phyloP scores from a whole-genome alignment of 345 rosid species.

The Rhodamnia argentea region DNA sequence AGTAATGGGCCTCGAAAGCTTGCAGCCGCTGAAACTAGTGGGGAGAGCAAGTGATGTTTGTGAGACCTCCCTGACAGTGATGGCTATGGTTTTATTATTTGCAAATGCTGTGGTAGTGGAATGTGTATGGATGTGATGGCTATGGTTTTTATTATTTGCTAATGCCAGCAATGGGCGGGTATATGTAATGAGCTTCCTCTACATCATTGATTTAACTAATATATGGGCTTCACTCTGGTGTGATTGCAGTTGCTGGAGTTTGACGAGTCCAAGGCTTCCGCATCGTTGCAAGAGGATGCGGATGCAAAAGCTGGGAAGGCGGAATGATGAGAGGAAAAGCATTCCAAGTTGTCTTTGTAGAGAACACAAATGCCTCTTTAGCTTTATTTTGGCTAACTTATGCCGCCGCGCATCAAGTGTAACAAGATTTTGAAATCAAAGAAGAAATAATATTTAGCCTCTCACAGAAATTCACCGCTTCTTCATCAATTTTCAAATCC shows the following conservation, averaged over 20 bases:
- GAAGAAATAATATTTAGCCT: slow-evolving; percentile 8
- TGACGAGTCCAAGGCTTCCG: slow-evolving; percentile 50
- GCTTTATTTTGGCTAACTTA: slow-evolving; percentile 15
- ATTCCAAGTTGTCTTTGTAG: background rate
- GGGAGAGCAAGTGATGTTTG: background rate
- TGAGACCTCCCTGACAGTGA: background rate
- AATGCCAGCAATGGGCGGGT: background rate
- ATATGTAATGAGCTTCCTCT: background rate
- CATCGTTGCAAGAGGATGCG: slow-evolving; percentile 13
- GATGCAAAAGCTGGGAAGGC: slow-evolving; percentile 31
- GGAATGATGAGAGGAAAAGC: slow-evolving; percentile 1
- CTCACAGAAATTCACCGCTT: background rate
- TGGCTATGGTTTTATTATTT: background rate
- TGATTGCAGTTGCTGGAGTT: slow-evolving; percentile 79
- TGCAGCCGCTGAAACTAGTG: background rate
- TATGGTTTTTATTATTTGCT: background rate
- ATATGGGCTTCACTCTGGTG: background rate
- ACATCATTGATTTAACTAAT: background rate
- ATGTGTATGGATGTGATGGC: background rate
- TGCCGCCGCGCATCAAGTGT: slow-evolving; percentile 15
- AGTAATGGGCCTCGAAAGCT: background rate
- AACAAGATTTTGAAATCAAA: slow-evolving; percentile 26
- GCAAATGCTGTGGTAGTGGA: background rate
- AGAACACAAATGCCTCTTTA: background rate
- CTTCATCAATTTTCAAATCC: background rate